These are phyloP conservation scores for Polytrichum formosum DNA, from an alignment of 225 moss, liverwort and hornwort species.

Conservation along the genomic window DNA sequence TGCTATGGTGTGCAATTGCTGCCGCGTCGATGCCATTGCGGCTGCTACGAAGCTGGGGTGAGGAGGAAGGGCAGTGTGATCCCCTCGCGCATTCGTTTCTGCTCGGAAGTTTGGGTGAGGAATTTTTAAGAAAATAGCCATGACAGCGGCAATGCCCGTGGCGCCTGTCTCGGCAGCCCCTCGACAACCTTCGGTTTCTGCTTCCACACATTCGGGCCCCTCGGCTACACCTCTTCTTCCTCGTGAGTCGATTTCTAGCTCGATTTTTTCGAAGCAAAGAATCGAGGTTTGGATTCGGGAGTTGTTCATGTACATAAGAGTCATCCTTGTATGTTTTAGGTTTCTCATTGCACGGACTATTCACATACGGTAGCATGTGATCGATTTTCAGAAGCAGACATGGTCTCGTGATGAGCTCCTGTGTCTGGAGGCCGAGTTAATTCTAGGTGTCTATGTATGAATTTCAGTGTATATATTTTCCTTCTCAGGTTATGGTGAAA, in stretches of 20 bases:
- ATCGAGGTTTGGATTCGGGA: too few relatives aligned
- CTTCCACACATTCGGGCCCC: constrained; percentile 15
- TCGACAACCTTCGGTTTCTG: constrained; percentile 26
- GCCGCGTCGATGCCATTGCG: too few relatives aligned
- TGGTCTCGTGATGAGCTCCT: neutral
- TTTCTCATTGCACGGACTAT: too few relatives aligned
- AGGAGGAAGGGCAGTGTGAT: too few relatives aligned
- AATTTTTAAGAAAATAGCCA: neutral
- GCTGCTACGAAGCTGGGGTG: too few relatives aligned
- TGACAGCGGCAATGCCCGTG: constrained; percentile 60
- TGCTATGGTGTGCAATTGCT: too few relatives aligned
- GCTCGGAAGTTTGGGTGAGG: too few relatives aligned
- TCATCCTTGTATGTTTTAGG: too few relatives aligned
- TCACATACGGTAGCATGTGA: too few relatives aligned
- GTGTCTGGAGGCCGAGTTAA: neutral
- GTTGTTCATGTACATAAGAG: too few relatives aligned
- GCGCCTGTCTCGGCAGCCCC: constrained; percentile 51
- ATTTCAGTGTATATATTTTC: neutral
- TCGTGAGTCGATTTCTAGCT: constrained; percentile 33
- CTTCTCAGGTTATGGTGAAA: neutral
- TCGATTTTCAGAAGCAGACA: too few relatives aligned
- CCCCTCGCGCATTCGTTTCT: too few relatives aligned
- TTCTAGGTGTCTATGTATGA: neutral
- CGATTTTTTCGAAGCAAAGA: neutral
- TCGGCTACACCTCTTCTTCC: constrained; percentile 20